Evolutionary conservation across 2,329 filamentous ascomycete species (phyloP), one percentile per base, ranked within the genome.

Genomic region (Fusarium ambrosium): DNA sequence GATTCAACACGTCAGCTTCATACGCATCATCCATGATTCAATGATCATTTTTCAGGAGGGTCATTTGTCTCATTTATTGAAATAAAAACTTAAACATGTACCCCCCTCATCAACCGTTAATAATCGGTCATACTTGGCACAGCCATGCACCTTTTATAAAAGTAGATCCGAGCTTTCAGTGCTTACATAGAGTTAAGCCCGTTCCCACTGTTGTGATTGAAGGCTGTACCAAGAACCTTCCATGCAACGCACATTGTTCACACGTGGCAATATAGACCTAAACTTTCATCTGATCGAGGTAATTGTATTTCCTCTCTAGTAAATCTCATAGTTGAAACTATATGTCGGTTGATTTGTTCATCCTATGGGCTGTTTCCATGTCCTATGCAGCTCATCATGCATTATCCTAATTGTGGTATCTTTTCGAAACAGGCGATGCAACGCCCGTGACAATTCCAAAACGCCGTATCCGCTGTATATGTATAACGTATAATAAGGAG

Each of bases 371-470:
- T 51, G 27, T 29, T 51, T 32, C 63, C 63, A 24, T n/a, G 37
- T 59, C 24, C 45, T 36, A 43, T 66, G 18, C 24, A 60, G 6
- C 62, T 20, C 53, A 37, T 27, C 37, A 41, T 43, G 27, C 37
- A 73, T 73, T 73, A 72, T 64, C 37, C 69, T 43, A 27, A 9
- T 24, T 27, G 64, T 76, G 74, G 68, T 76, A 74, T 77, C 68
- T 74, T 70, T 64, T 45, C 63, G 69, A 66, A 63, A 53, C 32
- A 70, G 61, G 68, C 27, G 60, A 48, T 61, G 43, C 24, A 32
- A 39, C 63, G 51, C 56, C 53, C 41, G 53, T 62, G 11, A 43
- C 53, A 55, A 59, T 37, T 34, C 61, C 59, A 32, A 73, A 77
- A 78, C 77, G 69, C 73, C 73, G 32, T 56, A 43, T 61, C 36